Evolutionary conservation across 116 monocot species (phyloP), one percentile per base, ranked within the genome.

Genomic region (Iris pallida): DNA sequence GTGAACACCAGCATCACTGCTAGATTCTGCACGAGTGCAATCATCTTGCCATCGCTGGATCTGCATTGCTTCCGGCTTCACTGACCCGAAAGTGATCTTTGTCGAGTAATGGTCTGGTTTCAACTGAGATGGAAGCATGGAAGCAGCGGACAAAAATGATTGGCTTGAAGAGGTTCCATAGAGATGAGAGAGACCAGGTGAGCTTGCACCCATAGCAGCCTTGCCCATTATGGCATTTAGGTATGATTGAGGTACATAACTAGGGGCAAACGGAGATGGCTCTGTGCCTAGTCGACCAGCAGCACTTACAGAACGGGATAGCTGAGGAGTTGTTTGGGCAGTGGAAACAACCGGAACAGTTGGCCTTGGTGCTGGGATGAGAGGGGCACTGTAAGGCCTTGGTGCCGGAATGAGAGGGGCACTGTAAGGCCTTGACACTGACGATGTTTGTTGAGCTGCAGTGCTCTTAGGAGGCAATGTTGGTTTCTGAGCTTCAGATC

Each of bases 161-260:
- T 77, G 72, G 71, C 69, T 68, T 10, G 73, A 64, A 19, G 5
- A 68, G 67, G 45, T 53, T 62, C 11, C 54, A 55, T 75, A 15
- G 0, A 56, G 68, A 42, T 69, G 80, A 59, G 52, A n/a, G 7
- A 72, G 55, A 66, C 65, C 60, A 71, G 69, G 1, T n/a, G 75
- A 45, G 59, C 59, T 66, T 42, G 73, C 45, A 64, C 20, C 47
- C 65, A 55, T 61, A 7, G 54, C 60, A 3, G 61, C 76, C 54
- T 77, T 92, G 16, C 96, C 89, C 4, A 85, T 83, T 53, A 97
- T 92, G 41, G 87, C 96, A 79, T 83, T 97, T 55, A 87, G 76
- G 63, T 97, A 97, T 4, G 97, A 90, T 55, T 92, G 97, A 49
- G 89, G 80, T 60, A 69, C 48, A 57, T 77, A 82, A 66, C 75